Evolutionary conservation across 1,284 basidiomycete genomes (phyloP), one percentile per base, ranked within the genome.

Genomic region (Pascua guehoae): DNA sequence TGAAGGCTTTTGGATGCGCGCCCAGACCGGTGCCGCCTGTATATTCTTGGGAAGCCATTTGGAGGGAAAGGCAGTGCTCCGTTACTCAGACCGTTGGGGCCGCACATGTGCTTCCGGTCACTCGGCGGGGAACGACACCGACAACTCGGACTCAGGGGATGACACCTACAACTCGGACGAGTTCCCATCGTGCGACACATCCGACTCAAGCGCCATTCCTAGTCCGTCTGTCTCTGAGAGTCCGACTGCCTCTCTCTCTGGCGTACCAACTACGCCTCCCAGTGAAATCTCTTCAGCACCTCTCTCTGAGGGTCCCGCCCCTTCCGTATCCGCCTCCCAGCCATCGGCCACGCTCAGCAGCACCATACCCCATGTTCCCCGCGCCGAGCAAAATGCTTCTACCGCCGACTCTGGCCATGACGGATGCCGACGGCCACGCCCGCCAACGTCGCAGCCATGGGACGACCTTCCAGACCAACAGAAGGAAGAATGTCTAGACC

Each of bases 1-100:
- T 11, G 66, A 67, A 52, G 58, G 66, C 8, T 76, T 70, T 56
- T 75, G 64, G 63, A 58, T 77, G 11, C 65, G 75, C 12, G 63
- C 68, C 4, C 56, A 57, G 32, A 59, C 65, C 17, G 69, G 66
- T 57, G 59, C 49, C 14, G 40, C 14, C 14, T 47, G 44, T 16
- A 36, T 40, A 15, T 32, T 45, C 44, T 10, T 32, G 4, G 44
- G 44, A 7, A 17, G 18, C 18, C 18, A 45, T 17, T 32, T 45
- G 24, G 24, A 32, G 24, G 24, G 24, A 32, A 32, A 32, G 24
- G 56, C 44, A n/a, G 38, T 58, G 12, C 48, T 58, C 8, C 44
- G 52, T 9, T 58, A 58, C 51, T 53, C 47, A 15, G 56, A 54
- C 48, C 18, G 41, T 7, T 37, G 44, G 0, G 53, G 57, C 36